phyloP scores from a whole-genome alignment of 78 protist species.

The Bodo saltans region DNA sequence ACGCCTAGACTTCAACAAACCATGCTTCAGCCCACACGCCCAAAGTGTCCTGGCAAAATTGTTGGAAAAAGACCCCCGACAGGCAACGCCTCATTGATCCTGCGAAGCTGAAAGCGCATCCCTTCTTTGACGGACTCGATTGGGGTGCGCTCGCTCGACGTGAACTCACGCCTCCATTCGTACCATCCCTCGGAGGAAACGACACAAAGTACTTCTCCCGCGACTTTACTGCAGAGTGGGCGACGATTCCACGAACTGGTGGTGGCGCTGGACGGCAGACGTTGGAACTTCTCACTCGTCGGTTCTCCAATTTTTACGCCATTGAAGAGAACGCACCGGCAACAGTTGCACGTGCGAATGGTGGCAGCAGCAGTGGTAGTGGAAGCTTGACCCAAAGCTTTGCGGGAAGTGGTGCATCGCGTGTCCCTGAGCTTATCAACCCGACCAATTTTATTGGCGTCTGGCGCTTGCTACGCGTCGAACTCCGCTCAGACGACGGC shows the following conservation, averaged over 20 bases:
- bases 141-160: conserved; percentile 19
- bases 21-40: no score
- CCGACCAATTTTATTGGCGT: neutral
- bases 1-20: no score
- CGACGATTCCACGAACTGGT: neutral
- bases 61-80: conserved; percentile 24
- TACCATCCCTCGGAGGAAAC: conserved; percentile 1
- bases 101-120: conserved; percentile 31
- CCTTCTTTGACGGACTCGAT: conserved; percentile 43
- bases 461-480: neutral
- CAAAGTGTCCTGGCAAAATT: conserved; percentile 24
- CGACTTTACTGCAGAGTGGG: conserved; percentile 32
- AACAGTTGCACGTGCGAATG: neutral
- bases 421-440: neutral
- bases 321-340: neutral
- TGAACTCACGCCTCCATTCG: conserved; percentile 42
- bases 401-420: neutral
- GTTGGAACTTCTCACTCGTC: neutral
- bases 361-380: neutral
- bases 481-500: neutral
- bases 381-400: neutral
- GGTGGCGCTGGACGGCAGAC: neutral
- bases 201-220: conserved; percentile 21
- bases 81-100: conserved; percentile 8
- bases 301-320: neutral